Evolutionary conservation across 805 yeast species (phyloP).

Genomic region (Ogataea methanolica): DNA sequence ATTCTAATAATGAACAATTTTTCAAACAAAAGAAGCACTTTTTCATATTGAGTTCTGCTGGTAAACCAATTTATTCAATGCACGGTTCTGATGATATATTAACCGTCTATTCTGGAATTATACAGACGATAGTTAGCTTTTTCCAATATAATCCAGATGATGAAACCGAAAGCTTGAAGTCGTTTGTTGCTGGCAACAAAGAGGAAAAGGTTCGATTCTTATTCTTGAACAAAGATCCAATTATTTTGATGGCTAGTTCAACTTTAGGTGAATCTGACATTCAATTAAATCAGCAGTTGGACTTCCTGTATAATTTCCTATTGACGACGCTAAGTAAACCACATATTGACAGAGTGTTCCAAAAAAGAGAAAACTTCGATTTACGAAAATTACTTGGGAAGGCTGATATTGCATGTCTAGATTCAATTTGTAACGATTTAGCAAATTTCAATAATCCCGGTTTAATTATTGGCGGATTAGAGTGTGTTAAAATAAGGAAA

Average conservation of each 20-base stretch:
- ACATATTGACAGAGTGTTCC: slow-evolving; percentile 64
- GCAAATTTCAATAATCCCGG: slow-evolving; percentile 51
- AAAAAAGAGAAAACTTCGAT: slow-evolving; percentile 74
- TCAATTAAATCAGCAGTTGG: slow-evolving; percentile 60
- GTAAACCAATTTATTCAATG: slow-evolving; percentile 81
- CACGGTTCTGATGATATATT: slow-evolving; percentile 66
- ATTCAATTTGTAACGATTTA: slow-evolving; percentile 54
- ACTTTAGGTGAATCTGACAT: slow-evolving; percentile 46
- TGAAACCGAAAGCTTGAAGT: slow-evolving; percentile 34
- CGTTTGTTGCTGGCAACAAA: slow-evolving; percentile 43
- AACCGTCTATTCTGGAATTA: slow-evolving; percentile 70
- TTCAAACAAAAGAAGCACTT: slow-evolving; percentile 55
- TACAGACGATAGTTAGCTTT: slow-evolving; percentile 73
- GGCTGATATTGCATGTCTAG: slow-evolving; percentile 68
- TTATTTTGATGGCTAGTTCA: slow-evolving; percentile 69
- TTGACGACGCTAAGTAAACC: slow-evolving; percentile 82
- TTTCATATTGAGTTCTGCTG: slow-evolving; percentile 76
- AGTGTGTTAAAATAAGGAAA: slow-evolving; percentile 55
- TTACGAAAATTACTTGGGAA: slow-evolving; percentile 69
- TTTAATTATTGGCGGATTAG: slow-evolving; percentile 59
- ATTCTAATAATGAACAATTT: slow-evolving; percentile 27
- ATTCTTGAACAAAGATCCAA: slow-evolving; percentile 60
- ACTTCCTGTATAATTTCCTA: slow-evolving; percentile 68
- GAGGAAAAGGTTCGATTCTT: slow-evolving; percentile 44
- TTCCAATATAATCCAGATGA: slow-evolving; percentile 45